A percentile compares a stretch with the other conserved stretches of the same genome.
Evolutionary conservation across 2,329 filamentous ascomycete genomes (phyloP).

Genomic region (Colletotrichum horii): DNA sequence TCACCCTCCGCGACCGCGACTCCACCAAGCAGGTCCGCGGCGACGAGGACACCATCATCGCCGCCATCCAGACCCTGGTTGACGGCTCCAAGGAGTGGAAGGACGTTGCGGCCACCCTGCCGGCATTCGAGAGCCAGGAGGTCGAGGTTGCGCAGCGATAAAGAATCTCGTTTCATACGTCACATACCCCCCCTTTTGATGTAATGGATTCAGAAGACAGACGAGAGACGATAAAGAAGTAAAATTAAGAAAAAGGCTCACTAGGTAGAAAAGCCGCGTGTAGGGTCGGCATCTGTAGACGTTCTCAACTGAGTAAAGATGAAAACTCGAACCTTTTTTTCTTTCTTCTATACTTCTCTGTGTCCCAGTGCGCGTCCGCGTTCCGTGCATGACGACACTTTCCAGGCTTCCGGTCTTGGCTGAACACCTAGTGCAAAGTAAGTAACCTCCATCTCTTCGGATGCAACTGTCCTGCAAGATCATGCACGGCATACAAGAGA

Average conservation of each 20-base stretch:
- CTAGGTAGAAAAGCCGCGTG: background rate
- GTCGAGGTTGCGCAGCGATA: slow-evolving; percentile 38
- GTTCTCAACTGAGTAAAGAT: background rate
- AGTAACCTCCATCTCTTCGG: background rate
- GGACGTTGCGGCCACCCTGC: slow-evolving; percentile 78
- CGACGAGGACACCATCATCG: slow-evolving; percentile 78
- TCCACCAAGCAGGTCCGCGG: slow-evolving; percentile 90
- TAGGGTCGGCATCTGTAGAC: slow-evolving; percentile 4
- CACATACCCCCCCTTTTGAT: background rate
- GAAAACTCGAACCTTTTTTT: background rate
- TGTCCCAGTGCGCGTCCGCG: background rate
- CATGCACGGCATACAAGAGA: background rate
- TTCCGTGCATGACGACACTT: background rate
- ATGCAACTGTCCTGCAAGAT: background rate
- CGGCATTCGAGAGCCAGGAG: slow-evolving; percentile 83
- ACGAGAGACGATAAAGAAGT: background rate
- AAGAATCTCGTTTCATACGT: background rate
- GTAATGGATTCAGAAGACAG: background rate
- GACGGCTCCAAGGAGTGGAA: slow-evolving; percentile 61
- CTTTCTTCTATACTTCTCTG: background rate
- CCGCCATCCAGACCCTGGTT: slow-evolving; percentile 67
- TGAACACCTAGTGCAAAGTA: background rate
- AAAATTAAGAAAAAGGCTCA: background rate
- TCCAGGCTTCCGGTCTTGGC: background rate
- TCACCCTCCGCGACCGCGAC: slow-evolving; percentile 91